These are phyloP conservation scores for Penicillium goetzii DNA, from an alignment of 495 filamentous ascomycete genomes.

Conservation along the genomic window DNA sequence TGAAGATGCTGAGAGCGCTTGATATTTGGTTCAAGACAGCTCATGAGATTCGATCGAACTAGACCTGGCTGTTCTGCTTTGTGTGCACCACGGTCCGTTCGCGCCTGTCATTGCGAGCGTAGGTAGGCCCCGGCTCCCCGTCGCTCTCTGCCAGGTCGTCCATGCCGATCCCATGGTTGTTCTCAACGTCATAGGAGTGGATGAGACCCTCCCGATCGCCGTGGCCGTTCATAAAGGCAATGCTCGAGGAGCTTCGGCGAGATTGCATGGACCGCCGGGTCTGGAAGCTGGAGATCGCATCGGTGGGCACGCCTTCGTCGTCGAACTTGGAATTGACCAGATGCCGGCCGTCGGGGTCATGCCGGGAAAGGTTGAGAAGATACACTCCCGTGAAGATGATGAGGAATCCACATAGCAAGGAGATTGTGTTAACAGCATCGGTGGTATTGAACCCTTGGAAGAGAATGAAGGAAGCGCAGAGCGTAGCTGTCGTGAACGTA, in stretches of 20 bases:
- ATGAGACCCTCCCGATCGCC: slow-evolving; percentile 79
- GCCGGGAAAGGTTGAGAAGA: slow-evolving; percentile 89
- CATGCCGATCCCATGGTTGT: slow-evolving; percentile 63
- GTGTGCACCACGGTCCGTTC: slow-evolving; percentile 36
- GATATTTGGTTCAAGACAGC: slow-evolving; percentile 4
- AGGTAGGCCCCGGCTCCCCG: slow-evolving; percentile 51
- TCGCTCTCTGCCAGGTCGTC: slow-evolving; percentile 72
- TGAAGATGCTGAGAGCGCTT: slow-evolving; percentile 21
- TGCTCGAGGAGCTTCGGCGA: slow-evolving; percentile 70
- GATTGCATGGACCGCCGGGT: slow-evolving; percentile 93
- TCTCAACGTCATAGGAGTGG: slow-evolving; percentile 78
- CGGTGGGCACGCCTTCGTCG: slow-evolving; percentile 82
- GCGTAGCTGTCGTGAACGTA: slow-evolving; percentile 95
- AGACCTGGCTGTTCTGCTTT: slow-evolving; percentile 47
- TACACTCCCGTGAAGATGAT: slow-evolving; percentile 98
- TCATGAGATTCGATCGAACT: slow-evolving; percentile 13
- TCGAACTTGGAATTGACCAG: slow-evolving; percentile 64
- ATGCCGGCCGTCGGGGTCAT: slow-evolving; percentile 80
- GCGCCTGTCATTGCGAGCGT: slow-evolving; percentile 34
- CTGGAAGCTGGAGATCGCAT: slow-evolving; percentile 84
- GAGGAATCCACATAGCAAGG: slow-evolving; percentile 90
- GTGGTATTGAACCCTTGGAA: slow-evolving; percentile 98
- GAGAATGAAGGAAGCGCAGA: slow-evolving; percentile 95
- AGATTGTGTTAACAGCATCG: slow-evolving; percentile 90
- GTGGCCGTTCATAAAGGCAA: slow-evolving; percentile 52